Conservation (phyloP, 2,329 filamentous ascomycete genomes). For the Arthrobotrys sinensis region DNA sequence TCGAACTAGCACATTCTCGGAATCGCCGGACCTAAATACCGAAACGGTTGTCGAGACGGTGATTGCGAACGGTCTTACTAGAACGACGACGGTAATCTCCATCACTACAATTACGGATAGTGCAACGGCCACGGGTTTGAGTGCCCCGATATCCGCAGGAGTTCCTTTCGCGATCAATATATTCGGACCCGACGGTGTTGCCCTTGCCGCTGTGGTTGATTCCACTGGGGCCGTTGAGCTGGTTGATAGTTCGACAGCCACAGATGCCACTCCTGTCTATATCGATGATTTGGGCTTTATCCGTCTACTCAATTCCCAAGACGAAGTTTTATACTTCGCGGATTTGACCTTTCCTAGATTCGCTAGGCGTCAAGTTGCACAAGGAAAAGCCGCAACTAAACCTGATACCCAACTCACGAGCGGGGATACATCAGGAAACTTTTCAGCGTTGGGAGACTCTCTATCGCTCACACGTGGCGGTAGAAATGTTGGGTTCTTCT, state of each 20-base stretch:
- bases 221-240: neutral
- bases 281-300: conserved; percentile 6
- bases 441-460: neutral
- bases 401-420: neutral
- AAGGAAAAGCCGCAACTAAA: neutral
- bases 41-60: conserved; percentile 9
- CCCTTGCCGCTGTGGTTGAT: neutral
- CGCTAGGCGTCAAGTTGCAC: neutral
- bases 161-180: conserved; percentile 2
- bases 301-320: neutral
- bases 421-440: neutral
- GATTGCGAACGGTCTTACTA: neutral
- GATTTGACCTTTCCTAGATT: neutral
- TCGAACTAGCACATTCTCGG: neutral
- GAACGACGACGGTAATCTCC: neutral
- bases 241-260: neutral
- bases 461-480: neutral
- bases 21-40: neutral
- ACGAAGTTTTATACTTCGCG: conserved; percentile 4
- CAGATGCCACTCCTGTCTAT: neutral
- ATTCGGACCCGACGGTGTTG: neutral
- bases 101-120: neutral
- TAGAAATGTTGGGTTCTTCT: neutral
- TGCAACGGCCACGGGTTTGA: too few species aligned
- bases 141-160: neutral